phyloP scores from a whole-genome alignment of 805 yeast species.

The Nakazawaea pomicola region DNA sequence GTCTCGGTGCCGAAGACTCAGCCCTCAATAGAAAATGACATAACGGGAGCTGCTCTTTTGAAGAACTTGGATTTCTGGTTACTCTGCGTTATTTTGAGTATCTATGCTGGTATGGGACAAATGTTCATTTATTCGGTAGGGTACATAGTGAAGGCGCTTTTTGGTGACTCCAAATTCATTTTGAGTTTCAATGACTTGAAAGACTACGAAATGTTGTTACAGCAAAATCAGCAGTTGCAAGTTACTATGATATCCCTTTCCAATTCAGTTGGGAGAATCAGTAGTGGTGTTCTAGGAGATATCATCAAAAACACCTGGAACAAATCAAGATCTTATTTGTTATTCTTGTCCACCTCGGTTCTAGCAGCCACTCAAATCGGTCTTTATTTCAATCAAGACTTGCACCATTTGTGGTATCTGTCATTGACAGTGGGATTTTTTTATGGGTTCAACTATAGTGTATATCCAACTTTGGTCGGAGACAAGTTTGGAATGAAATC shows the following conservation, averaged over 20 bases:
- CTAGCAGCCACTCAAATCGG: slow-evolving; percentile 46
- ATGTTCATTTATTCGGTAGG: slow-evolving; percentile 75
- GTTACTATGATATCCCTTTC: slow-evolving; percentile 67
- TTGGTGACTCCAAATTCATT: slow-evolving; percentile 20
- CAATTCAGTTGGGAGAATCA: slow-evolving; percentile 61
- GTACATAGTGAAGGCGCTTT: slow-evolving; percentile 53
- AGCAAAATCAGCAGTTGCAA: slow-evolving; percentile 60
- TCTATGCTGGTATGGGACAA: slow-evolving; percentile 64
- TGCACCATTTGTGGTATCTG: slow-evolving; percentile 37
- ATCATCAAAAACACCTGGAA: slow-evolving; percentile 40
- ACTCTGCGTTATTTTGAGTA: slow-evolving; percentile 44
- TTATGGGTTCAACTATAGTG: slow-evolving; percentile 69
- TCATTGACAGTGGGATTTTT: slow-evolving; percentile 63
- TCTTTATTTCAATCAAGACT: slow-evolving; percentile 31
- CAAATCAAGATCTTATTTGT: slow-evolving; percentile 47
- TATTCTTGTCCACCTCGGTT: slow-evolving; percentile 47
- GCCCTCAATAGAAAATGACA: slow-evolving; percentile 3
- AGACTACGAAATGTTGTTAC: slow-evolving; percentile 26
- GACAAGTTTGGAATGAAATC: slow-evolving; percentile 66
- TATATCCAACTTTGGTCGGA: slow-evolving; percentile 71
- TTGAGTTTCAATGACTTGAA: slow-evolving; percentile 8
- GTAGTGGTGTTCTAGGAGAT: slow-evolving; percentile 64
- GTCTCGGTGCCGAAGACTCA: not conserved
- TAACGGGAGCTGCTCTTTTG: slow-evolving; percentile 18
- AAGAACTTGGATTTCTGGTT: slow-evolving; percentile 39